phyloP scores from a whole-genome alignment of 768 basidiomycete species.

The Lactarius hatsudake region DNA sequence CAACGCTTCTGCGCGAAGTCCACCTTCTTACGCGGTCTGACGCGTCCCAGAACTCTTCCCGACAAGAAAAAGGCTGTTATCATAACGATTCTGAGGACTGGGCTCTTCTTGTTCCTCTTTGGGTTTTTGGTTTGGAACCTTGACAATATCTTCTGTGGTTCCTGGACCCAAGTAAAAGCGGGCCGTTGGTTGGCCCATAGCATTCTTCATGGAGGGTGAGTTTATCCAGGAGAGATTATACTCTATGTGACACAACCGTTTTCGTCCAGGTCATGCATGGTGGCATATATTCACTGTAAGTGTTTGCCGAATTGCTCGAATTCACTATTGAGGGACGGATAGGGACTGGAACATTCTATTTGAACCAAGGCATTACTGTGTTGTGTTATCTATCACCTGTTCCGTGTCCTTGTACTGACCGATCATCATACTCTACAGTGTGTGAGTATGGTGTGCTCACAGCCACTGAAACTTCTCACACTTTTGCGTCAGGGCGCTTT shows the following conservation, averaged over 20 bases:
- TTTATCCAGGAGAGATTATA: background rate
- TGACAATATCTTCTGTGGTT: slow-evolving; percentile 72
- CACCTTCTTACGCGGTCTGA: slow-evolving; percentile 52
- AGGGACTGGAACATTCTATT: slow-evolving; percentile 35
- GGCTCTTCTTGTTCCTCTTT: slow-evolving; percentile 53
- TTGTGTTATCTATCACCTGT: slow-evolving; percentile 27
- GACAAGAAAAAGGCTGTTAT: slow-evolving; percentile 42
- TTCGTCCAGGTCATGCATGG: slow-evolving; percentile 59
- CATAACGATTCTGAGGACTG: slow-evolving; percentile 47
- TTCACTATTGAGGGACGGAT: slow-evolving; percentile 23
- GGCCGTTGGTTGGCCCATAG: slow-evolving; percentile 57
- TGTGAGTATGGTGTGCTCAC: slow-evolving; percentile 22
- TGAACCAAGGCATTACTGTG: slow-evolving; percentile 37
- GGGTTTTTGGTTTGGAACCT: slow-evolving; percentile 80
- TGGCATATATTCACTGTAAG: slow-evolving; percentile 69
- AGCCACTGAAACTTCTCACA: background rate
- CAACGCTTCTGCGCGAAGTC: slow-evolving; percentile 44
- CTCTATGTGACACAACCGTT: slow-evolving; percentile 6
- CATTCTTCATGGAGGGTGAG: slow-evolving; percentile 63
- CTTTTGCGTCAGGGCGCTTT: slow-evolving; percentile 45
- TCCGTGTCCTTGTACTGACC: background rate
- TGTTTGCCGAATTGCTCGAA: background rate
- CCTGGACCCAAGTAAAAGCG: slow-evolving; percentile 56
- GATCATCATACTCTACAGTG: slow-evolving; percentile 26
- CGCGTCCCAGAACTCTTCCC: slow-evolving; percentile 41